Evolutionary conservation across 495 filamentous ascomycete species (phyloP), one percentile per base, ranked within the genome.

Genomic region (Neurospora intermedia): DNA sequence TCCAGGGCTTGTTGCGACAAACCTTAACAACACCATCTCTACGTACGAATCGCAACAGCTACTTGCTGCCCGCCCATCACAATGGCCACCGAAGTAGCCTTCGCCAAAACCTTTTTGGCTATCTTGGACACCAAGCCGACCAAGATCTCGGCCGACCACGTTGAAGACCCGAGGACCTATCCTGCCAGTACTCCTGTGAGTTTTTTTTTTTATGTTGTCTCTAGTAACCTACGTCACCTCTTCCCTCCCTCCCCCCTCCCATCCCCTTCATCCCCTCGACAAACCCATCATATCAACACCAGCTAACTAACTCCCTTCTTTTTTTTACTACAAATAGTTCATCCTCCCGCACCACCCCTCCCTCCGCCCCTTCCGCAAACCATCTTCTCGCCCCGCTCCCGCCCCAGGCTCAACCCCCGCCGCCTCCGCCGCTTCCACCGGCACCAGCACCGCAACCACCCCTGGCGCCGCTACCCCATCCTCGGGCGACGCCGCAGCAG

Each of bases 121-220:
- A 85, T 87, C 23, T 88, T 98, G 69, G 93, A 95, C 83, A 85
- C 88, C 43, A 88, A 90, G 73, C 91, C 92, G 10, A 80, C 90
- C 77, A 95, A 94, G 82, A 87, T 97, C 69, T 87, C 89, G 13
- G 83, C 91, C 74, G 94, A 97, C 82, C 90, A 97, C 89, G 89
- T 95, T 83, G 90, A 92, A 80, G 92, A 97, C 78, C 88, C 92
- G 42, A 89, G 89, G 77, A 88, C 85, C 73, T 89, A 94, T 77
- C 89, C 91, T 18, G 83, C 89, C 41, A 88, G 89, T 70, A 83
- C 86, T 42, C 89, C 93, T 43, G 94, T 97, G 86, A 72, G 91
- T 86, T 20, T 41, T 20, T n/a, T 9, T 8, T 39, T 39, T 39
- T 10, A 1, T 40, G 18, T 45, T 18, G 11, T 31, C 39, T 27